Evolutionary conservation across 2,329 filamentous ascomycete species (phyloP).

Genomic region (Trichoderma hamatum): DNA sequence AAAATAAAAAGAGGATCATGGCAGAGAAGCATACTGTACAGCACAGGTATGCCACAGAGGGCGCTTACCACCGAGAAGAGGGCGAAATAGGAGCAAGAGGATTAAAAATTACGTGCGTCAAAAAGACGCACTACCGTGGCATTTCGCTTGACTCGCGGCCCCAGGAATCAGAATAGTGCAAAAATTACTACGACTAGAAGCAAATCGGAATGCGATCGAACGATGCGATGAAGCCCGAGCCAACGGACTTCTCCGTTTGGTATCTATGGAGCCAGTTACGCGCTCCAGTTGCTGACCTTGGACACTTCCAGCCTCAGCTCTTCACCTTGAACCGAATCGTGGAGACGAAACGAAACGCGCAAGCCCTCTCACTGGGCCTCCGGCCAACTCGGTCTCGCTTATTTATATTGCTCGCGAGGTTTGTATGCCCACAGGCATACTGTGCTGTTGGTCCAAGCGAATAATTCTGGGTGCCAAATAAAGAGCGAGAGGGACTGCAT

Average conservation of each 20-base stretch:
- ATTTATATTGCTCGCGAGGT: background rate
- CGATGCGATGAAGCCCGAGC: background rate
- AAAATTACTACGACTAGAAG: background rate
- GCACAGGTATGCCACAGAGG: background rate
- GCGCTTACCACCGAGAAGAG: background rate
- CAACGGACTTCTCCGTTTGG: constrained; percentile 19
- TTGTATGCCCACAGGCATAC: background rate
- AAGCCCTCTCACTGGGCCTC: constrained; percentile 3
- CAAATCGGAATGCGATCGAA: constrained; percentile 10
- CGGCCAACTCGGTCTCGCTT: constrained; percentile 14
- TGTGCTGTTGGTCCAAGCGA: background rate
- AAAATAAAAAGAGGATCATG: background rate
- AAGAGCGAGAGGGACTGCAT: background rate
- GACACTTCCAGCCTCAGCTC: background rate
- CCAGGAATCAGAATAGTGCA: background rate
- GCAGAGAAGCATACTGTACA: background rate
- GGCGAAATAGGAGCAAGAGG: background rate
- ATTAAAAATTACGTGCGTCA: background rate
- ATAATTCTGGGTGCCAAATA: background rate
- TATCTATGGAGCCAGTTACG: constrained; percentile 11
- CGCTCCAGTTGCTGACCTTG: background rate
- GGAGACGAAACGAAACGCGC: constrained; percentile 20
- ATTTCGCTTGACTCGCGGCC: constrained; percentile 3
- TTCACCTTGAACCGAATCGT: constrained; percentile 16
- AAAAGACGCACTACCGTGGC: background rate